Percentiles rank a stretch among this genome's conserved stretches.
Evolutionary conservation across 176 grass and related monocot genomes (phyloP).

Genomic region (Guadua angustifolia): DNA sequence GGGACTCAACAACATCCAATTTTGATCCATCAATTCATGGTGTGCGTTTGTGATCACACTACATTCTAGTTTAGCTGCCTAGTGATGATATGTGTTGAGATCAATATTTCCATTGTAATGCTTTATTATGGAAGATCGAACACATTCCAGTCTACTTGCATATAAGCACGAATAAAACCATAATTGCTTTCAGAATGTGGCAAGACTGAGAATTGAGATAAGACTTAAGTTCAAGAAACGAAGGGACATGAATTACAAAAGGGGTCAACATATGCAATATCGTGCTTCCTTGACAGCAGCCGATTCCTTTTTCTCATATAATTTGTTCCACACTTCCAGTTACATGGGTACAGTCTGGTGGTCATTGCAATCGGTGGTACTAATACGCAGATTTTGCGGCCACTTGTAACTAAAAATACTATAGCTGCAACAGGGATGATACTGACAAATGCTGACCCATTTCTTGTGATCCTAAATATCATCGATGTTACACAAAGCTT

Average conservation of each 20-base stretch:
- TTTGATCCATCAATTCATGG: constrained; percentile 1
- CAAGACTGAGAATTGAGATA: background rate
- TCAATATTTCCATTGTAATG: constrained; percentile 25
- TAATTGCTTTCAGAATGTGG: background rate
- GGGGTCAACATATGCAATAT: background rate
- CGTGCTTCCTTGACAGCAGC: background rate
- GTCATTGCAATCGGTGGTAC: constrained; percentile 32
- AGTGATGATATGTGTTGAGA: background rate
- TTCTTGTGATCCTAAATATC: constrained; percentile 14
- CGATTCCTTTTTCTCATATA: background rate
- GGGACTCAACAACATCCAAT: background rate
- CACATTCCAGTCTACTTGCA: background rate
- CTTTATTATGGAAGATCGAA: background rate
- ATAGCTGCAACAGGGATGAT: background rate
- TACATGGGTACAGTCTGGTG: constrained; percentile 37
- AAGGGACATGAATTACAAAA: background rate
- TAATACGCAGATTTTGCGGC: constrained; percentile 36
- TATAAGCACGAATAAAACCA: background rate
- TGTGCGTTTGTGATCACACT: background rate
- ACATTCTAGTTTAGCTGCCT: constrained; percentile 17
- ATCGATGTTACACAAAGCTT: constrained; percentile 43
- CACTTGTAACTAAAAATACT: constrained; percentile 36
- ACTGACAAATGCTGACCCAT: background rate
- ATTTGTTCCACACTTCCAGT: constrained; percentile 6
- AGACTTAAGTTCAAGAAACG: background rate